Conservation (phyloP, 192 early-diverging fungal genomes). For the Linnemannia schmuckeri region DNA sequence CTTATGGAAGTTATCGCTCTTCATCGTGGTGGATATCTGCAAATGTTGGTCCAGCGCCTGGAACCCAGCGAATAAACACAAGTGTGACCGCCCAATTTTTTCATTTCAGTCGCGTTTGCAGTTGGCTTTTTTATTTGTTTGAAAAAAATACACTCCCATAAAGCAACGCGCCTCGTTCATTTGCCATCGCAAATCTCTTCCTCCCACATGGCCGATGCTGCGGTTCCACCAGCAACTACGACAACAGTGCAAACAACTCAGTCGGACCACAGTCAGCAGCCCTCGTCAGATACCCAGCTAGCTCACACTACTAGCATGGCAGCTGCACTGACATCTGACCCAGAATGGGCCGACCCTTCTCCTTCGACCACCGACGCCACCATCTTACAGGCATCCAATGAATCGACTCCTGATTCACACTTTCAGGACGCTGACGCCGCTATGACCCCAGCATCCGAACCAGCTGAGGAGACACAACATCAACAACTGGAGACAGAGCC, state of each 20-base stretch:
- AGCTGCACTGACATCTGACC: not conserved
- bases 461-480: not conserved
- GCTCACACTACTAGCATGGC: not conserved
- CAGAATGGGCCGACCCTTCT: not conserved
- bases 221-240: not conserved
- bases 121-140: not conserved
- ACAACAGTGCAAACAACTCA: not conserved
- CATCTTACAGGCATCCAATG: constrained; percentile 1
- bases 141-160: not conserved
- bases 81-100: not conserved
- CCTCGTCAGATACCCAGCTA: not conserved
- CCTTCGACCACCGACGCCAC: constrained; percentile 16
- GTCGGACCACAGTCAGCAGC: not conserved
- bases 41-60: too few relatives aligned
- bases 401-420: not conserved
- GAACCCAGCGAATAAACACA: not conserved
- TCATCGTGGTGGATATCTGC: too few relatives aligned
- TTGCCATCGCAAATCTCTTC: not conserved
- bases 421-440: not conserved
- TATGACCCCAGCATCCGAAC: not conserved
- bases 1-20: too few relatives aligned
- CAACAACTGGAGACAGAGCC: not conserved
- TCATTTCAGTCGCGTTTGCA: not conserved
- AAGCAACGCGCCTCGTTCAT: not conserved
- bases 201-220: not conserved